Evolutionary conservation across 2,329 filamentous ascomycete species (phyloP), one percentile per base, ranked within the genome.

Genomic region (Akanthomyces lecanii): DNA sequence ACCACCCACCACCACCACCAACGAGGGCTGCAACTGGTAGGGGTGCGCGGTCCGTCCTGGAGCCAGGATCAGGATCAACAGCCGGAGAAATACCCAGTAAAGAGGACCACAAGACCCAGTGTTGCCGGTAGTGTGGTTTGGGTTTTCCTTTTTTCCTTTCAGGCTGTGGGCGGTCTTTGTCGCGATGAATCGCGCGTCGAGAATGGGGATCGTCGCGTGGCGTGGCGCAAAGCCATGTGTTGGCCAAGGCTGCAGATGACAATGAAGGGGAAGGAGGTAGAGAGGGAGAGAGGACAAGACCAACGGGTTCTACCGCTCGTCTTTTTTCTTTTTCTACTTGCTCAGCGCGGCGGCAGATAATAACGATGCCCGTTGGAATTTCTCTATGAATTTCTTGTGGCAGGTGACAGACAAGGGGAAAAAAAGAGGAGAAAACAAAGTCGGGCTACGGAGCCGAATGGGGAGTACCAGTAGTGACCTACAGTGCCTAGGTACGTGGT

Each of bases 141-240:
- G 7, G 33, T 16, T 38, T 23, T 40, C 16, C 2, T 7, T 21
- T 38, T 21, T 44, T 40, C 4, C 14, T 40, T 40, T 40, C 33
- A 36, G 38, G 38, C 38, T 40, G 38, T 36, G 38, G 12, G 38
- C 38, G 4, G 38, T 18, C 16, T 36, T 16, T 18, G 11, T n/a
- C 50, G 38, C 30, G 56, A 59, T 48, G 56, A 59, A 59, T 48
- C 56, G 44, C 44, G 12, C 42, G 11, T 51, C 21, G 55, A 58
- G 45, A 42, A 51, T 51, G 33, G 56, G 33, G 45, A 59, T 59
- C 45, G 56, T 59, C 45, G 56, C 36, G 45, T 59, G 56, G 56
- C 45, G 56, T 16, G 55, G 42, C 21, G 45, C 28, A 58, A 25
- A 45, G 38, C 54, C 25, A 45, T 21, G 25, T 10, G 28, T 33